Evolutionary conservation across 2,329 filamentous ascomycete species (phyloP).

Genomic region (Penicillium sp.): DNA sequence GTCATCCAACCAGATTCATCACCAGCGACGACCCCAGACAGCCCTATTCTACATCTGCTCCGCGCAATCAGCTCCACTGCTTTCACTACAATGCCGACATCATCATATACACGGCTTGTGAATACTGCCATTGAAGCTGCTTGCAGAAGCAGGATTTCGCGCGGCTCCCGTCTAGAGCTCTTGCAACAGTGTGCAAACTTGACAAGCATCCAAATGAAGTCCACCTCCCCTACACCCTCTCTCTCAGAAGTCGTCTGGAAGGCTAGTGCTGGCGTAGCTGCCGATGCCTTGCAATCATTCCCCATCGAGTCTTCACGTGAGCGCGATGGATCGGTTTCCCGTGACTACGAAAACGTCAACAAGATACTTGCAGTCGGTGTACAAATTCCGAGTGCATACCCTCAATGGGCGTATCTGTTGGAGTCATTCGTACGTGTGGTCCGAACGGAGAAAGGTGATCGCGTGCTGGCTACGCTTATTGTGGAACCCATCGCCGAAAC

Average conservation of each 20-base stretch:
- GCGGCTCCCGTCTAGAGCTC: conserved; percentile 43
- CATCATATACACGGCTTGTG: conserved; percentile 35
- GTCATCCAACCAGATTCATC: conserved; percentile 37
- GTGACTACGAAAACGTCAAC: conserved; percentile 71
- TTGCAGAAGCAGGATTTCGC: conserved; percentile 38
- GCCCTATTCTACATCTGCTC: conserved; percentile 46
- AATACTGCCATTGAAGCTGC: conserved; percentile 36
- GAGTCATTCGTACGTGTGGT: conserved; percentile 61
- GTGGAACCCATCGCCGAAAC: conserved; percentile 71
- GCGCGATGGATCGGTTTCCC: conserved; percentile 58
- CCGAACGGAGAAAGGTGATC: conserved; percentile 67
- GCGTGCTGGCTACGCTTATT: conserved; percentile 67
- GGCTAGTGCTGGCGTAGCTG: conserved; percentile 37
- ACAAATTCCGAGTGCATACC: conserved; percentile 28
- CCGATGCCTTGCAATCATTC: conserved; percentile 45
- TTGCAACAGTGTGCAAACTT: conserved; percentile 43
- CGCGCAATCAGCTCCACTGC: conserved; percentile 34
- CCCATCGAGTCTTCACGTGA: conserved; percentile 45
- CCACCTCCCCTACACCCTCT: conserved; percentile 10
- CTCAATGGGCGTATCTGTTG: conserved; percentile 59
- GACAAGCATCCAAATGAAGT: conserved; percentile 20
- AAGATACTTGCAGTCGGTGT: conserved; percentile 68
- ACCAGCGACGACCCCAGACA: conserved; percentile 34
- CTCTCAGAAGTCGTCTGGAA: conserved; percentile 40
- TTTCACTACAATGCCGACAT: conserved; percentile 20